Evolutionary conservation across 805 yeast species (phyloP), one percentile per base, ranked within the genome.

Genomic region (Gaillardinia entomophila): DNA sequence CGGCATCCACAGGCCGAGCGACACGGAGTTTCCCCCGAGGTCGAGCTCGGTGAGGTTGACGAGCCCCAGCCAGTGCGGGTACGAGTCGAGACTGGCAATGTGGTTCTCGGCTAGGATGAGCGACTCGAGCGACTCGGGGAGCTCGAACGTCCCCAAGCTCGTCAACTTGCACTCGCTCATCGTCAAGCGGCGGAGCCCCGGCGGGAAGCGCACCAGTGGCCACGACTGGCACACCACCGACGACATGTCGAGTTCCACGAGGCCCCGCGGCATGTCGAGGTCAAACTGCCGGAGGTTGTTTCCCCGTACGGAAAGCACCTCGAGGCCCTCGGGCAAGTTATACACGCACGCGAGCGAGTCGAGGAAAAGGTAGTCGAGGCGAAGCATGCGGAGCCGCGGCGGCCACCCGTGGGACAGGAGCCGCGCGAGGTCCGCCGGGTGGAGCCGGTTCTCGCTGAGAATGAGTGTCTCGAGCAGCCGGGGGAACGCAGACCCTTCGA

Each of bases 231-330:
- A n/a, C n/a, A n/a, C n/a, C n/a, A n/a, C n/a, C n/a, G n/a, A n/a
- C n/a, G n/a, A n/a, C n/a, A n/a, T n/a, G 16, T 45, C 40, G n/a
- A 56, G 27, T 17, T 52, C 42, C 18, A 56, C 36, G 12, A 39
- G 32, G 12, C 38, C 41, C 28, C 62, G 40, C 16, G 36, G 37
- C n/a, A 36, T 33, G 3, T 68, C 67, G 29, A 63, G 61, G 22
- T 41, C 32, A 33, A 58, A 51, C 27, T 30, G 45, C 3, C 46
- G 43, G 16, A 45, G 40, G 5, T 41, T 40, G 12, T 33, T 35
- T 15, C 16, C 19, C n/a, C 6, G 26, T 12, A 14, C 23, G 17
- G 26, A 13, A 35, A 61, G 42, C 19, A 43, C 45, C 27, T 38
- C 34, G 24, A 57, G 36, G 7, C 40, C 42, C 6, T 33, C 40